Conservation (phyloP, 2,329 filamentous ascomycete genomes). For the Akanthomyces dipterigenus region DNA sequence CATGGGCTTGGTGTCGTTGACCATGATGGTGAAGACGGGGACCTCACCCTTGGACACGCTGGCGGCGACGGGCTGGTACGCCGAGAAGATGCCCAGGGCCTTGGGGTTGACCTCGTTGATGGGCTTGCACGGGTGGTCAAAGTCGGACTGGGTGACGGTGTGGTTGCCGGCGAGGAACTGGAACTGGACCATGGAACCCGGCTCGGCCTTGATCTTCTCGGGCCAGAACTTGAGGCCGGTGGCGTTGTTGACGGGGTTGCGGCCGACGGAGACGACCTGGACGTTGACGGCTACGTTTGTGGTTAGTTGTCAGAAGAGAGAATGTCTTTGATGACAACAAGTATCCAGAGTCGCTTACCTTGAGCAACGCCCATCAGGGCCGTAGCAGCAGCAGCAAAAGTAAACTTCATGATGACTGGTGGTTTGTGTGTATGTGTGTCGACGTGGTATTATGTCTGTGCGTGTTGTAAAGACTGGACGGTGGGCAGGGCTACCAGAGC, state of each 20-base stretch:
- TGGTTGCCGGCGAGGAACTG: conserved; percentile 65
- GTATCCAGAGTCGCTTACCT: conserved; percentile 27
- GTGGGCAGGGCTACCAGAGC: conserved; percentile 20
- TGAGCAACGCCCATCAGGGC: conserved; percentile 42
- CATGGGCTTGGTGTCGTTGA: conserved; percentile 63
- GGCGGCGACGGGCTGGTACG: conserved; percentile 58
- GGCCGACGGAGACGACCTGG: conserved; percentile 60
- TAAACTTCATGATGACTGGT: conserved; percentile 45
- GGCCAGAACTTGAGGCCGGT: conserved; percentile 55
- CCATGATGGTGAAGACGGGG: conserved; percentile 63
- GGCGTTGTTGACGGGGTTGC: conserved; percentile 41
- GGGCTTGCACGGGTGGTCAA: conserved; percentile 63
- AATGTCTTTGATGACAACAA: no score
- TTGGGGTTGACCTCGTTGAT: conserved; percentile 46
- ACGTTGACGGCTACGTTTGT: conserved; percentile 34
- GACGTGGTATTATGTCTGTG: conserved; percentile 11
- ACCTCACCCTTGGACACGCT: conserved; percentile 41
- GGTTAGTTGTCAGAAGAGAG: background rate
- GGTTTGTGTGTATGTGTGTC: background rate
- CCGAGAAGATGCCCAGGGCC: conserved; percentile 56
- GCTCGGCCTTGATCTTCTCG: conserved; percentile 54
- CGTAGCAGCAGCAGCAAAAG: conserved; percentile 38
- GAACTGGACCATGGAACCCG: conserved; percentile 60
- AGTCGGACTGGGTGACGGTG: conserved; percentile 72
- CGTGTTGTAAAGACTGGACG: conserved; percentile 21